Base-by-base conservation (phyloP, 2,329 filamentous ascomycete species). In the Fusarium circinatum region DNA sequence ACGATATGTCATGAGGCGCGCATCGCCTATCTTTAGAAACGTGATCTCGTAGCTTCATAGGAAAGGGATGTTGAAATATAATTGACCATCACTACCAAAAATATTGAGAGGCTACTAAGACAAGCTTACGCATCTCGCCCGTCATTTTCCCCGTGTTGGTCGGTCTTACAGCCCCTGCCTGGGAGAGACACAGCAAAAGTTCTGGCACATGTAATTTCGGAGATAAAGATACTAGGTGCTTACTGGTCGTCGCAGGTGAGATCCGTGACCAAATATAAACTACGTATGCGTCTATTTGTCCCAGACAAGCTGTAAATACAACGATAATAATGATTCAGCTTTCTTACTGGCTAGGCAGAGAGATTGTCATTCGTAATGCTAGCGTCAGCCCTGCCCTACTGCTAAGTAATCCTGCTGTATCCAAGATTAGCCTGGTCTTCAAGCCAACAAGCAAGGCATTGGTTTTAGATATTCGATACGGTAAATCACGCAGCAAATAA, bases 231-330 rank as follows among this genome's bases (percentile, higher is more conserved):
- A 34, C n/a, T 17, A 26, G 32, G 32, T 38, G 49, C 32, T 38
- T 52, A 38, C 32, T 26, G 18, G 18, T 0, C 1, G 3, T 22
- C 2, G 12, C 7, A 1, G 10, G 12, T 38, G n/a, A 26, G 3
- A 17, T 17, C 11, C 9, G 3, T 17, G n/a, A 5, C 49, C 9
- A 38, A 14, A 38, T 24, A 22, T 22, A 38, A 38, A 36, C 18
- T 0, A 26, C 4, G 9, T 5, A 6, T 8, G n/a, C n/a, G n/a
- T 26, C 3, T 26, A 26, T 15, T 26, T 38, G 49, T 26, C 49
- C 24, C 24, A 36, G 32, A 36, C 8, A 24, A 20, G 49, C 3
- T 22, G 13, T 4, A 22, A 26, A 38, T 6, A 17, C 20, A 54
- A 36, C 49, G 8, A 38, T 22, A 28, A 38, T 7, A 8, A 26